Evolutionary conservation across 2,329 filamentous ascomycete species (phyloP).

Genomic region (Neofusicoccum cordaticola): DNA sequence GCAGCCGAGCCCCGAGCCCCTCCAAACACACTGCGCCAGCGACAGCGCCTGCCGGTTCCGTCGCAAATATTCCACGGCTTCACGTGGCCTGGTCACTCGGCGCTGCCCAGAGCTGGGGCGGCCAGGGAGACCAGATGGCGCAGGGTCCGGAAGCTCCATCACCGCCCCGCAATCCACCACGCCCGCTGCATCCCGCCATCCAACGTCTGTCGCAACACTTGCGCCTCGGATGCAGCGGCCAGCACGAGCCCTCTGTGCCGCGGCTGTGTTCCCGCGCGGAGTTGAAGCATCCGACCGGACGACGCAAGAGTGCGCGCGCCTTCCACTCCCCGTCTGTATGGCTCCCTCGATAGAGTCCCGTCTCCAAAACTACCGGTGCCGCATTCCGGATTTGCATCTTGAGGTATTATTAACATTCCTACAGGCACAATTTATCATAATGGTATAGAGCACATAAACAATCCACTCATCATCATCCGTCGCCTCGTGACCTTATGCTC

Average conservation of each 20-base stretch:
- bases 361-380: no score
- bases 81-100: neutral
- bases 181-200: neutral
- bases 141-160: neutral
- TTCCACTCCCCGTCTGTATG: no score
- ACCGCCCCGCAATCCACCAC: neutral
- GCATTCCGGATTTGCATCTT: neutral
- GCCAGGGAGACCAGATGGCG: neutral
- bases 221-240: no score
- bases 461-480: neutral
- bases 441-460: conserved; percentile 1
- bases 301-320: no score
- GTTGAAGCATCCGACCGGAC: no score
- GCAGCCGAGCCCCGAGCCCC: neutral
- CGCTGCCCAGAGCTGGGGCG: no score
- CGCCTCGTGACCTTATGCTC: neutral
- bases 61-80: neutral
- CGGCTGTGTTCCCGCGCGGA: no score
- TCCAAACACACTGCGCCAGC: neutral
- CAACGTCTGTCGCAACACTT: no score
- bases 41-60: neutral
- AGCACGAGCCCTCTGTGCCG: no score
- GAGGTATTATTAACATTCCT: neutral
- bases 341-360: no score
- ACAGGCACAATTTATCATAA: neutral